Evolutionary conservation across 2,329 filamentous ascomycete genomes (phyloP).

Genomic region (Nothophoma quercina): DNA sequence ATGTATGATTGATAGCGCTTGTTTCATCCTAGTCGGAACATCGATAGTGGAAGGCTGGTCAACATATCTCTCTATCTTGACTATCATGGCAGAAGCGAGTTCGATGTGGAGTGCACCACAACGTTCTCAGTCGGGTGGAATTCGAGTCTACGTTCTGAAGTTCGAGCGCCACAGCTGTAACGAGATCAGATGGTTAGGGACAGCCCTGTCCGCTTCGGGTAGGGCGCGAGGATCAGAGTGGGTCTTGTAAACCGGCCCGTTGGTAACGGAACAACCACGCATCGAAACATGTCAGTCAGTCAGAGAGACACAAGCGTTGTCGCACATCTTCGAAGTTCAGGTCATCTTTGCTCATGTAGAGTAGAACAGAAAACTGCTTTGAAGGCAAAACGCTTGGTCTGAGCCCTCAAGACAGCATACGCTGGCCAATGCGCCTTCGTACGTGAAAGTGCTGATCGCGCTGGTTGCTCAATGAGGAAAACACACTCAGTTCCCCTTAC

Average conservation of each 20-base stretch:
- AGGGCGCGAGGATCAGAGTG: constrained; percentile 13
- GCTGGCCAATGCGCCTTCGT: constrained; percentile 14
- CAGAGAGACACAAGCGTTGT: constrained; percentile 14
- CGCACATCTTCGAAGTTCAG: background rate
- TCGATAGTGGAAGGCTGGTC: too few relatives aligned
- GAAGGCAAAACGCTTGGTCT: too few relatives aligned
- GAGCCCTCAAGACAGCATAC: background rate
- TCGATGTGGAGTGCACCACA: too few relatives aligned
- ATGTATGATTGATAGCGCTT: constrained; percentile 3
- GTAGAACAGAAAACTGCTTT: background rate
- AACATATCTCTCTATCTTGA: too few relatives aligned
- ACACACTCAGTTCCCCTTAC: constrained; percentile 18
- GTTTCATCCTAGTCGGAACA: constrained; percentile 10
- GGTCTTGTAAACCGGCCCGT: constrained; percentile 5
- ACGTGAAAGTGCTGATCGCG: constrained; percentile 24
- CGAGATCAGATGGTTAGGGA: constrained; percentile 1
- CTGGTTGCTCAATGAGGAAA: constrained; percentile 21
- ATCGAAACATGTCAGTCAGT: constrained; percentile 15
- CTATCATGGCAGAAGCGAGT: too few relatives aligned
- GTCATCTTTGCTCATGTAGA: background rate
- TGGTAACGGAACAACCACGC: constrained; percentile 12
- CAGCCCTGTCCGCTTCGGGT: constrained; percentile 9
- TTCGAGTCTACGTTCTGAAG: too few relatives aligned
- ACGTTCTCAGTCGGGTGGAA: too few relatives aligned
- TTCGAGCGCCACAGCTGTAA: constrained; percentile 9